These are phyloP conservation scores for Coniochaeta sp. DNA, from an alignment of 2,329 filamentous ascomycete species.

Conservation along the genomic window DNA sequence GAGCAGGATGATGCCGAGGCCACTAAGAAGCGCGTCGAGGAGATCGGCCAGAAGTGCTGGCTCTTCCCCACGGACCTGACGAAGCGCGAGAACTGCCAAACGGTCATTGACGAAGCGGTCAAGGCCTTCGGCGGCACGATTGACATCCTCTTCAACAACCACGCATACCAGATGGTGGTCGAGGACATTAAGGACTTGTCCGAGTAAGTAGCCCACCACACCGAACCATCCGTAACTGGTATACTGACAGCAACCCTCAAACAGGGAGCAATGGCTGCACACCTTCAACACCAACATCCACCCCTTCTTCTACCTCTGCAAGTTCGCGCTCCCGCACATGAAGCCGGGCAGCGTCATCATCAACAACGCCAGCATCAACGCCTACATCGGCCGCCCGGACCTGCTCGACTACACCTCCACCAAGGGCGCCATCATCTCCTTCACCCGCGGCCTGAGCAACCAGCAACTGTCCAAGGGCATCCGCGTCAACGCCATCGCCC, in stretches of 20 bases:
- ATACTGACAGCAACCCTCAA: constrained; percentile 8
- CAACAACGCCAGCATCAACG: constrained; percentile 81
- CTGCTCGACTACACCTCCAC: constrained; percentile 77
- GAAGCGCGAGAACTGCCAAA: constrained; percentile 60
- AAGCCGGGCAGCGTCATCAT: constrained; percentile 69
- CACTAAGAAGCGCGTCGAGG: constrained; percentile 64
- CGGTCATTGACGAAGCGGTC: constrained; percentile 59
- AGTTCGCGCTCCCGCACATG: constrained; percentile 71
- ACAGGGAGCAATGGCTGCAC: constrained; percentile 67
- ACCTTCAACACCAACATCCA: constrained; percentile 84
- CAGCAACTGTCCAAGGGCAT: constrained; percentile 68
- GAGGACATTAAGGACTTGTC: constrained; percentile 63
- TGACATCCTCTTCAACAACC: constrained; percentile 70
- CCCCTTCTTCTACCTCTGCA: constrained; percentile 72
- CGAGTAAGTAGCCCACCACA: constrained; percentile 42
- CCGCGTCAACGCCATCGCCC: constrained; percentile 68
- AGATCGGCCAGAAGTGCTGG: constrained; percentile 58
- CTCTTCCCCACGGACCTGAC: constrained; percentile 59
- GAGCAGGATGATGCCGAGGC: constrained; percentile 72
- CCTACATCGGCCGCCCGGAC: constrained; percentile 73
- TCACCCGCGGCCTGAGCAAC: constrained; percentile 71
- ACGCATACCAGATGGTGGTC: constrained; percentile 68
- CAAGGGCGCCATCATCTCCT: constrained; percentile 72
- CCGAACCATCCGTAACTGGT: background rate
- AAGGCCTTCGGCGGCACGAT: constrained; percentile 56